Percentiles rank a stretch among this genome's conserved stretches.
Evolutionary conservation across 148 eudicot species (phyloP).

Genomic region (Rhododendron vialii): DNA sequence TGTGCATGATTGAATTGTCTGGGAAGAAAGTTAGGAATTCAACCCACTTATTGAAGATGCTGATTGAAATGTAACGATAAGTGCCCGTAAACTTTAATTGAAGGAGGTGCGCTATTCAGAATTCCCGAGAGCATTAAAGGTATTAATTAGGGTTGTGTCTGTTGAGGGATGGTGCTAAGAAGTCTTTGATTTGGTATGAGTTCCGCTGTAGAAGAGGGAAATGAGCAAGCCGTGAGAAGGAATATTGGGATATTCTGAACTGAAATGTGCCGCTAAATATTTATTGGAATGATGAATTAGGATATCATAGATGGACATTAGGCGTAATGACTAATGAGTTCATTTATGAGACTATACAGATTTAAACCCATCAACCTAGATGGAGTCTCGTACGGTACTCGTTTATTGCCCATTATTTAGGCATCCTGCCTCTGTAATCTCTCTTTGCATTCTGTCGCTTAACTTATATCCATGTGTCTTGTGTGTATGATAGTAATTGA

Average conservation of each 20-base stretch:
- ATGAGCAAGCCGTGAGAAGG: not conserved
- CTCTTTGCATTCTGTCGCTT: conserved; percentile 2
- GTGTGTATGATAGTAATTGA: not conserved
- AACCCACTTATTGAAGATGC: not conserved
- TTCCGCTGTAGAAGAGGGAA: not conserved
- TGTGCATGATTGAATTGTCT: not conserved
- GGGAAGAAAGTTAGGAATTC: not conserved
- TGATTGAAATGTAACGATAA: not conserved
- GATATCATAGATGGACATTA: not conserved
- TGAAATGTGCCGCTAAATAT: not conserved
- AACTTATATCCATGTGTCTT: not conserved
- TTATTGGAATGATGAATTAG: not conserved
- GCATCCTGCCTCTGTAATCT: not conserved
- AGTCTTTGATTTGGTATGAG: not conserved
- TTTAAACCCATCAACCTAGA: not conserved
- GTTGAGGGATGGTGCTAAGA: not conserved
- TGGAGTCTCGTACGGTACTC: not conserved
- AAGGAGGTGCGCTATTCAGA: not conserved
- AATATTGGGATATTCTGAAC: not conserved
- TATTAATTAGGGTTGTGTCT: not conserved
- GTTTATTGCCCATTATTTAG: not conserved
- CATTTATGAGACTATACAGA: not conserved
- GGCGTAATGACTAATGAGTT: not conserved
- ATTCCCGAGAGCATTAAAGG: not conserved
- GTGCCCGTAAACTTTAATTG: not conserved